Percentiles rank a stretch among this genome's conserved stretches.
These are phyloP conservation scores for Rosa multiflora DNA, from an alignment of 306 rosid genomes.

Conservation along the genomic window DNA sequence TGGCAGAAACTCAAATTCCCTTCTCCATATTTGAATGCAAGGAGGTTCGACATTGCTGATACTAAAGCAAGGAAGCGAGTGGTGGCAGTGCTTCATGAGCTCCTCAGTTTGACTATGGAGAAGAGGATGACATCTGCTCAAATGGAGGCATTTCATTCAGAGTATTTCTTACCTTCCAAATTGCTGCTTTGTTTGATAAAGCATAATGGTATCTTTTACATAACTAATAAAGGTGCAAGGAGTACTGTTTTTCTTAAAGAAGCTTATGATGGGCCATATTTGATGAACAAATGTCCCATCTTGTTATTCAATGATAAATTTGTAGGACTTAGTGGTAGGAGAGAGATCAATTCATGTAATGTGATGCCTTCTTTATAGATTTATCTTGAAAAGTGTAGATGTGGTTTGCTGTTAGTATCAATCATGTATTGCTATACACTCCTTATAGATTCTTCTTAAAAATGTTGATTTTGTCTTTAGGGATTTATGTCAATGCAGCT, in stretches of 20 bases:
- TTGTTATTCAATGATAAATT: conserved; percentile 52
- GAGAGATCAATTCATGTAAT: conserved; percentile 38
- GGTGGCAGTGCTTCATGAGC: conserved; percentile 82
- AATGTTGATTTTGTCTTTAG: not conserved
- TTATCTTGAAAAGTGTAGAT: conserved; percentile 4
- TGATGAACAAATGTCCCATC: conserved; percentile 63
- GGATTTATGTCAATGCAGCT: not conserved
- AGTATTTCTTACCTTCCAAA: conserved; percentile 73
- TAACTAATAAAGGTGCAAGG: conserved; percentile 85
- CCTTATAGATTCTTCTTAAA: not conserved
- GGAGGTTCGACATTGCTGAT: conserved; percentile 68
- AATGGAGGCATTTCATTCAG: conserved; percentile 66
- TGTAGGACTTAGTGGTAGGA: conserved; percentile 58
- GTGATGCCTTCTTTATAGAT: conserved; percentile 17
- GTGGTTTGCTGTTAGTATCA: not conserved
- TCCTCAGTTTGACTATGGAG: conserved; percentile 76
- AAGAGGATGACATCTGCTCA: conserved; percentile 82
- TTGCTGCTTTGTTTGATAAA: conserved; percentile 70
- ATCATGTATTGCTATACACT: not conserved
- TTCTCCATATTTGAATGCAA: conserved; percentile 82
- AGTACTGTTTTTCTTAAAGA: conserved; percentile 83
- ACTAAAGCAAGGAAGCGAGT: conserved; percentile 70
- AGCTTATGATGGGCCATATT: conserved; percentile 57
- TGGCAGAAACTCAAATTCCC: conserved; percentile 97
- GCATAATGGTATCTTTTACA: conserved; percentile 87